Conservation (phyloP, 805 yeast genomes). For the Candida pseudofarinosa region DNA sequence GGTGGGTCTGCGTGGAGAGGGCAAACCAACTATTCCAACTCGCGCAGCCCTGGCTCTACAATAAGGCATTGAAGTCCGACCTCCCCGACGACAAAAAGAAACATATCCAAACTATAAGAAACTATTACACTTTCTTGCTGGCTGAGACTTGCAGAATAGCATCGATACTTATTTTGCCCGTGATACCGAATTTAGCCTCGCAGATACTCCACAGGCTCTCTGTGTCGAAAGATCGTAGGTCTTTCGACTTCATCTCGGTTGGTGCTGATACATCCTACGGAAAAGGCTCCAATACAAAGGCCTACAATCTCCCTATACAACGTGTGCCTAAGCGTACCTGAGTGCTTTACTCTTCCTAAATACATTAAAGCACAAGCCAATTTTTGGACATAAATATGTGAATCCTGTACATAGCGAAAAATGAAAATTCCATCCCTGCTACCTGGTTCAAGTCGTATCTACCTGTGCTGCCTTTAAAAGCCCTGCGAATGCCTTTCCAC, state of each 20-base stretch:
- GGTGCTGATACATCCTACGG: conserved; percentile 68
- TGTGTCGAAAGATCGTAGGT: conserved; percentile 44
- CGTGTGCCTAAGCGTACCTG: conserved; percentile 15
- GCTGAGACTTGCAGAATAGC: conserved; percentile 68
- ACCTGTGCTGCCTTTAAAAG: not conserved
- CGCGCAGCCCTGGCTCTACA: conserved; percentile 71
- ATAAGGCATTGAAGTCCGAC: conserved; percentile 18
- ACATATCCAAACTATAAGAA: conserved; percentile 22
- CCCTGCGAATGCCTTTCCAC: not conserved
- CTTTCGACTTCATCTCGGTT: conserved; percentile 39
- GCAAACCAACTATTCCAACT: conserved; percentile 68
- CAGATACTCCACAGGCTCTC: conserved; percentile 59
- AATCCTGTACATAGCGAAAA: not conserved
- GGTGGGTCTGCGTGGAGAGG: conserved; percentile 56
- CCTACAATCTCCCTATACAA: conserved; percentile 48
- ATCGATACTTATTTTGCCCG: conserved; percentile 64
- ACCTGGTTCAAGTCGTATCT: not conserved
- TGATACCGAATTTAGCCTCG: conserved; percentile 63
- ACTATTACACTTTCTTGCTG: conserved; percentile 56
- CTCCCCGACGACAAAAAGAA: conserved; percentile 15
- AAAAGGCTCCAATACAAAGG: conserved; percentile 41
- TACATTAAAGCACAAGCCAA: too few species aligned
- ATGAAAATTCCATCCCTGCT: not conserved
- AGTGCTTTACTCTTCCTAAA: too few species aligned
- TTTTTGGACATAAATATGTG: not conserved